Evolutionary conservation across 768 basidiomycete genomes (phyloP).

Genomic region (Boletus bicolor): DNA sequence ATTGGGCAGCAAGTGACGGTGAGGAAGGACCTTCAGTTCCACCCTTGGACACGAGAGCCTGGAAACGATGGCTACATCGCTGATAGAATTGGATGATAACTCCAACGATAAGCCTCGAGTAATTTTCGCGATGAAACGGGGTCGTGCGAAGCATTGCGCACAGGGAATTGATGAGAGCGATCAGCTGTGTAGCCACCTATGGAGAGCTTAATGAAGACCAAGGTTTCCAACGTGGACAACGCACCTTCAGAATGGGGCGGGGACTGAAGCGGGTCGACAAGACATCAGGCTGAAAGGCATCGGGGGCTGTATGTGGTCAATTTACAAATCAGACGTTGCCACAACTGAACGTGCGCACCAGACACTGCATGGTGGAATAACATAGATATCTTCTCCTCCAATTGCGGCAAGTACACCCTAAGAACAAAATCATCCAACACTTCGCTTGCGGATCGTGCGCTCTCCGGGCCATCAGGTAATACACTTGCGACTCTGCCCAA

Average conservation of each 20-base stretch:
- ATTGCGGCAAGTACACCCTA: slow-evolving; percentile 87
- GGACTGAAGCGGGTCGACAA: slow-evolving; percentile 58
- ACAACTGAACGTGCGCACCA: slow-evolving; percentile 40
- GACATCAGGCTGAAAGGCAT: slow-evolving; percentile 85
- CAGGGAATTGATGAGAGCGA: slow-evolving; percentile 87
- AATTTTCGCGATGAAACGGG: slow-evolving; percentile 94
- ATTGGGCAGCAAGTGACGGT: slow-evolving; percentile 63
- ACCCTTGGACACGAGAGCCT: slow-evolving; percentile 57
- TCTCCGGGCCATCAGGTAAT: slow-evolving; percentile 70
- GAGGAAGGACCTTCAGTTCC: slow-evolving; percentile 39
- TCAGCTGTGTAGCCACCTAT: slow-evolving; percentile 79
- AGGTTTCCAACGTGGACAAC: not conserved
- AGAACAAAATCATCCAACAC: slow-evolving; percentile 92
- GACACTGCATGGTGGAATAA: slow-evolving; percentile 85
- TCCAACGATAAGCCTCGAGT: slow-evolving; percentile 87
- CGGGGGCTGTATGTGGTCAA: slow-evolving; percentile 50
- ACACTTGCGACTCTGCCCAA: slow-evolving; percentile 68
- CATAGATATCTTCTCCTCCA: slow-evolving; percentile 89
- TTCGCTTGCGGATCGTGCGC: slow-evolving; percentile 59
- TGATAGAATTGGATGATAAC: slow-evolving; percentile 97
- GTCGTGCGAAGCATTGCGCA: slow-evolving; percentile 88
- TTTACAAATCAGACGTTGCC: not conserved
- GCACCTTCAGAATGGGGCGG: slow-evolving; percentile 78
- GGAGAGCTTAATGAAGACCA: slow-evolving; percentile 4
- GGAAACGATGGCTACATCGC: slow-evolving; percentile 85